These are phyloP conservation scores for Juglanconis juglandina DNA, from an alignment of 2,329 filamentous ascomycete genomes.

Conservation along the genomic window DNA sequence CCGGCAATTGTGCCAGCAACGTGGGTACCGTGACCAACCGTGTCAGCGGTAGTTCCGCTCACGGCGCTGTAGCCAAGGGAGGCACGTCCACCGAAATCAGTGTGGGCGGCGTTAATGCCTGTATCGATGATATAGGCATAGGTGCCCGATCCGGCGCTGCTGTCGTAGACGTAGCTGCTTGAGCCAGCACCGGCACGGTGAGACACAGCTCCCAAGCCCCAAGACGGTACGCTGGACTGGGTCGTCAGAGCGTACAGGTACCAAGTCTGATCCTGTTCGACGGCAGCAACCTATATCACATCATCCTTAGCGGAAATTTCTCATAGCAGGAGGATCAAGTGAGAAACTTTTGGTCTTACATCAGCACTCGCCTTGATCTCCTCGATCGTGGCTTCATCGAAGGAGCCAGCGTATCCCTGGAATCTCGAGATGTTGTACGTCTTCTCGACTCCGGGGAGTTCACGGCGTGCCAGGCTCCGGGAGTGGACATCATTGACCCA, in stretches of 20 bases:
- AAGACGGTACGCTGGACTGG: conserved; percentile 16
- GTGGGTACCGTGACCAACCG: conserved; percentile 32
- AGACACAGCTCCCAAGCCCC: conserved; percentile 29
- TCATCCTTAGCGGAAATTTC: neutral
- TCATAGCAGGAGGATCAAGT: too few relatives aligned
- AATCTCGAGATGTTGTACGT: conserved; percentile 12
- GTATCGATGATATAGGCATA: conserved; percentile 45
- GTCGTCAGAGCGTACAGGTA: conserved; percentile 5
- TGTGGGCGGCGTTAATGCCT: conserved; percentile 37
- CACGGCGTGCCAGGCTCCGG: neutral
- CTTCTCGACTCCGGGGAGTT: conserved; percentile 7
- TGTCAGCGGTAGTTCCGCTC: conserved; percentile 21
- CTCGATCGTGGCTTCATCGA: conserved; percentile 11
- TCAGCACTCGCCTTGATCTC: conserved; percentile 9
- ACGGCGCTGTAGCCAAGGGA: conserved; percentile 27
- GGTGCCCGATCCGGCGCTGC: conserved; percentile 23
- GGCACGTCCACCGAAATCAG: conserved; percentile 29
- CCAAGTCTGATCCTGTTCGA: conserved; percentile 12
- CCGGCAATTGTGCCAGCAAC: conserved; percentile 30
- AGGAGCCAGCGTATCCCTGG: conserved; percentile 7
- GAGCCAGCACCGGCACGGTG: conserved; percentile 17
- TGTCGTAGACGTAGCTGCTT: conserved; percentile 22
- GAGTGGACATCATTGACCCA: neutral
- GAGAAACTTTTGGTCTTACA: neutral
- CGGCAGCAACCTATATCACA: conserved; percentile 7